Percentiles rank a stretch among this genome's conserved stretches.
Conservation (phyloP, 176 grass and related monocot genomes). For the Oryza meridionalis region DNA sequence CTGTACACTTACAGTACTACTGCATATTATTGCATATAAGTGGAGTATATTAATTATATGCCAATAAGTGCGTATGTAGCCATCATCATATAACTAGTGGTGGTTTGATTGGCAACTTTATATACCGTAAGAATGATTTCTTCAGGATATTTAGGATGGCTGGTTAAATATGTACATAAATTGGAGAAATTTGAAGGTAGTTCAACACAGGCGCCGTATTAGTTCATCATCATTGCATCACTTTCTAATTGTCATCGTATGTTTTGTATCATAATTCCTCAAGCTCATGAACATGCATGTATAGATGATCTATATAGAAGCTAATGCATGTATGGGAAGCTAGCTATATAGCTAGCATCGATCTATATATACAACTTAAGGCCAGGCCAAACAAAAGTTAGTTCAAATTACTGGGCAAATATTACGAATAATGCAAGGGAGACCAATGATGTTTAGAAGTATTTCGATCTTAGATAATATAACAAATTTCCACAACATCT, state of each 20-base stretch:
- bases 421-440: not conserved
- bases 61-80: no score
- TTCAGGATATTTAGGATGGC: not conserved
- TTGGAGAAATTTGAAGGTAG: not conserved
- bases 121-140: not conserved
- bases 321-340: no score
- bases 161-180: not conserved
- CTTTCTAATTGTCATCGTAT: no score
- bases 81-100: no score
- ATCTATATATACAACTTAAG: not conserved
- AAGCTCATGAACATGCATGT: no score
- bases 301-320: no score
- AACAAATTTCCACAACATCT: not conserved
- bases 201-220: not conserved
- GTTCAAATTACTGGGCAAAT: not conserved
- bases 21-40: no score
- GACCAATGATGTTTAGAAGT: not conserved
- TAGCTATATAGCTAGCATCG: not conserved
- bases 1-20: no score
- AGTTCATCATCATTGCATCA: not conserved
- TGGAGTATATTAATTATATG: no score
- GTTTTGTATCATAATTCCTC: not conserved
- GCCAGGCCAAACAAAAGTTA: not conserved
- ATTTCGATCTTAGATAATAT: not conserved
- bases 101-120: no score